These are phyloP conservation scores for Stagonosporopsis chrysanthemi DNA, from an alignment of 2,329 filamentous ascomycete species.

Conservation along the genomic window DNA sequence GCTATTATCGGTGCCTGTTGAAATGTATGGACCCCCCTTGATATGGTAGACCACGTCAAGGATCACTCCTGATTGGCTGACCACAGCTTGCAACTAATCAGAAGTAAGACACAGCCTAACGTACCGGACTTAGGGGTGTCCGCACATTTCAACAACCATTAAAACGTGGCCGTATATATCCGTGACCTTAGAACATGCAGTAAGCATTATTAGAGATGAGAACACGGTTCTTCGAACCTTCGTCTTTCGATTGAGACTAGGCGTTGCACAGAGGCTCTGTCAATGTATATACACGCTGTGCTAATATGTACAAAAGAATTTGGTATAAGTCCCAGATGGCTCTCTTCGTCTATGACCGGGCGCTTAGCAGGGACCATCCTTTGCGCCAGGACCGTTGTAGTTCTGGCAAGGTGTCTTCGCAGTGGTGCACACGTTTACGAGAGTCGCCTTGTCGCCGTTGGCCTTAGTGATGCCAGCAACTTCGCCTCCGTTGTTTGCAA, in stretches of 20 bases:
- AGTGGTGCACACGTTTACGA: neutral
- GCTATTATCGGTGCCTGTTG: too few relatives aligned
- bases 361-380: slow-evolving; percentile 3
- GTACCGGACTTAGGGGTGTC: too few relatives aligned
- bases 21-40: too few relatives aligned
- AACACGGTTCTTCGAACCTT: neutral
- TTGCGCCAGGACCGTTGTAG: slow-evolving; percentile 5
- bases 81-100: too few relatives aligned
- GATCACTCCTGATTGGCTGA: too few relatives aligned
- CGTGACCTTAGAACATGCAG: too few relatives aligned
- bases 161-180: too few relatives aligned
- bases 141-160: too few relatives aligned
- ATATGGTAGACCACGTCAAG: too few relatives aligned
- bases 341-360: neutral
- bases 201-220: neutral
- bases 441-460: slow-evolving; percentile 9
- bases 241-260: neutral
- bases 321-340: neutral
- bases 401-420: slow-evolving; percentile 9
- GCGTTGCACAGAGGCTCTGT: neutral
- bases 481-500: slow-evolving; percentile 3
- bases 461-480: slow-evolving; percentile 7
- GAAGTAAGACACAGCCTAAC: too few relatives aligned
- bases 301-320: neutral
- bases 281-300: neutral